A percentile compares a stretch with the other conserved stretches of the same genome.
These are phyloP conservation scores for Entrophospora sp. DNA, from an alignment of 192 early-diverging fungal species.

Conservation along the genomic window DNA sequence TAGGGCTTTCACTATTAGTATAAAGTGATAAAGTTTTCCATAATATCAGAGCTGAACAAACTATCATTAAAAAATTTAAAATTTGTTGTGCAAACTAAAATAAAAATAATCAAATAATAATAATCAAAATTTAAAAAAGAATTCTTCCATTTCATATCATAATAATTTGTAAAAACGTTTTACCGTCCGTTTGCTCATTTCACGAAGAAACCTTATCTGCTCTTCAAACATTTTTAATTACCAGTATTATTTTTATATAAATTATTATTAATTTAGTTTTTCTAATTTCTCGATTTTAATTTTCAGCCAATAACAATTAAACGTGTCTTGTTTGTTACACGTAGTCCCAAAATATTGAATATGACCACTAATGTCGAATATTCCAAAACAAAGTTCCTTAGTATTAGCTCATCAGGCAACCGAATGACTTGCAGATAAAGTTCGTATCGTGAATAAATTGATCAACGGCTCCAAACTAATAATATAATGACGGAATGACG, in stretches of 20 bases:
- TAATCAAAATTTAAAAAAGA: neutral
- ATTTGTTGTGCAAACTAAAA: conserved; percentile 50
- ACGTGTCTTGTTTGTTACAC: neutral
- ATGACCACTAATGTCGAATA: no score
- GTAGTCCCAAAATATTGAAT: no score
- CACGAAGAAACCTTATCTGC: conserved; percentile 5
- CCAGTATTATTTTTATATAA: neutral
- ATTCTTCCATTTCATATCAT: neutral
- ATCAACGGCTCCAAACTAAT: no score
- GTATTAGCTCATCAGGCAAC: no score
- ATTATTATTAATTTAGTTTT: neutral
- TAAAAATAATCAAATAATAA: neutral
- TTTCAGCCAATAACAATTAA: neutral
- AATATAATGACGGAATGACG: no score
- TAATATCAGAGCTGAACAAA: conserved; percentile 90
- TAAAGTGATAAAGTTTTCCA: conserved; percentile 87
- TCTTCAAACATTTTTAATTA: conserved; percentile 20
- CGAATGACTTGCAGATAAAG: no score
- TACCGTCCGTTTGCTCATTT: conserved; percentile 18
- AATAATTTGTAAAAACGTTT: no score
- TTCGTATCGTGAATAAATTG: no score
- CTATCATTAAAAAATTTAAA: conserved; percentile 83
- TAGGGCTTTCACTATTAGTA: conserved; percentile 88
- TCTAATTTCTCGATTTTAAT: neutral
- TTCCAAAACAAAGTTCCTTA: no score